Evolutionary conservation across 2,329 filamentous ascomycete species (phyloP).

Genomic region (Cladosporium sp.): DNA sequence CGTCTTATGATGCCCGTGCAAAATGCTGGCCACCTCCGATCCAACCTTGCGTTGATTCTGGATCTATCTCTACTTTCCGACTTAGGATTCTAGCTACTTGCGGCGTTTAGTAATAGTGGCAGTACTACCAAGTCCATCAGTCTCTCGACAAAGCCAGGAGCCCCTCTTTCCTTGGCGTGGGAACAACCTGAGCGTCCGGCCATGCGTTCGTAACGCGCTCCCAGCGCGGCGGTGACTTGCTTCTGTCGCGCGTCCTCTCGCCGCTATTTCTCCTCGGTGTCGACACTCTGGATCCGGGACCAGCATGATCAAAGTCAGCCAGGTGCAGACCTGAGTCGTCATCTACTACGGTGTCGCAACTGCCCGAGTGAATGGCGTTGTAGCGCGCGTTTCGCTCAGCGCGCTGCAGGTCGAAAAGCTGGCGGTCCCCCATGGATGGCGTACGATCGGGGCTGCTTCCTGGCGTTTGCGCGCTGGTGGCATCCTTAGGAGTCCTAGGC

Average conservation of each 20-base stretch:
- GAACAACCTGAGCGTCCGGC: neutral
- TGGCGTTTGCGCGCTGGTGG: neutral
- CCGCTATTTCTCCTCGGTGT: neutral
- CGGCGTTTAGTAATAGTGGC: neutral
- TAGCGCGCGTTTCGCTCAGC: slow-evolving; percentile 25
- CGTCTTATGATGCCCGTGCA: too few relatives aligned
- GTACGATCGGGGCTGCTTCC: slow-evolving; percentile 8
- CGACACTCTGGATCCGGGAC: slow-evolving; percentile 1
- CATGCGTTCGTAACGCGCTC: neutral
- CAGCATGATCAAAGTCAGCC: slow-evolving; percentile 2
- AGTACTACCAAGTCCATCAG: neutral
- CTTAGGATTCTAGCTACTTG: neutral
- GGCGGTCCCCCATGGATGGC: slow-evolving; percentile 20
- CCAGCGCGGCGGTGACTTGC: neutral
- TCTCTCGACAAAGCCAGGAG: neutral
- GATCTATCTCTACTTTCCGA: neutral
- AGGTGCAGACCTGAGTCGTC: neutral
- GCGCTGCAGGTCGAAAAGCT: slow-evolving; percentile 21
- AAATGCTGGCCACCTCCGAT: neutral
- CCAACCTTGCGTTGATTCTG: neutral
- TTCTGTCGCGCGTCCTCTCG: neutral
- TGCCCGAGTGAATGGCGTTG: slow-evolving; percentile 17
- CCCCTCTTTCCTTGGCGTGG: neutral
- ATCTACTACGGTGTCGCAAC: neutral
- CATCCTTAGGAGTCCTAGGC: slow-evolving; percentile 1